phyloP scores from a whole-genome alignment of 345 rosid species.

The Lumnitzera racemosa region DNA sequence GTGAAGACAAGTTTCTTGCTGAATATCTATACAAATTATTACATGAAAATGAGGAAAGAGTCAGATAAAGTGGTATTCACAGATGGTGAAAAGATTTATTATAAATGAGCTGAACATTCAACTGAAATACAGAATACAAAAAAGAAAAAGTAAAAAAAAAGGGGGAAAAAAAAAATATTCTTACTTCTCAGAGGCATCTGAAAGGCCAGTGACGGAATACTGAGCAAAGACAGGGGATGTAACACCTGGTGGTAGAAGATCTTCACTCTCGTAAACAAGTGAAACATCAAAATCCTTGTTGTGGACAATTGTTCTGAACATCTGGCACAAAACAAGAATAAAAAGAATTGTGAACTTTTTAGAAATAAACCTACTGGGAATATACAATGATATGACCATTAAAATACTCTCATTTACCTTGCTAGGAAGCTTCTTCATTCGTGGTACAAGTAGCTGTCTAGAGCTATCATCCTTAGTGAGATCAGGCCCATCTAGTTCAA shows the following conservation, averaged over 20 bases:
- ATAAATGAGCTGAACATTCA: neutral
- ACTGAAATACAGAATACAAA: too few species aligned
- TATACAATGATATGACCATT: too few species aligned
- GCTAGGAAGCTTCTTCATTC: slow-evolving; percentile 95
- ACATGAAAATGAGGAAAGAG: slow-evolving; percentile 5
- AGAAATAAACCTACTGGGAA: too few species aligned
- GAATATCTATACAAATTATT: slow-evolving; percentile 45
- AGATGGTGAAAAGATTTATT: neutral
- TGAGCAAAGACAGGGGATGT: slow-evolving; percentile 64
- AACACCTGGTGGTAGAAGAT: slow-evolving; percentile 68
- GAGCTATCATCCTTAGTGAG: slow-evolving; percentile 59
- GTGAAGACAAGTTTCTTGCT: slow-evolving; percentile 83
- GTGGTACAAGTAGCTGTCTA: slow-evolving; percentile 68
- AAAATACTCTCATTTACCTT: slow-evolving; percentile 43
- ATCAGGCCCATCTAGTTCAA: slow-evolving; percentile 77
- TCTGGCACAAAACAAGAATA: slow-evolving; percentile 30
- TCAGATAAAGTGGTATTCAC: neutral
- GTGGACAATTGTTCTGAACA: slow-evolving; percentile 73
- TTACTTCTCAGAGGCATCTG: slow-evolving; percentile 82
- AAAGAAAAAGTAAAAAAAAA: neutral
- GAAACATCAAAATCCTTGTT: slow-evolving; percentile 86
- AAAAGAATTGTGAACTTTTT: neutral
- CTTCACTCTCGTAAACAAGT: slow-evolving; percentile 74
- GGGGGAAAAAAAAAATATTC: slow-evolving; percentile 13
- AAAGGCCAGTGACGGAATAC: slow-evolving; percentile 76